Conservation (phyloP, 176 grass and related monocot species). For the Oryza glumipatula region DNA sequence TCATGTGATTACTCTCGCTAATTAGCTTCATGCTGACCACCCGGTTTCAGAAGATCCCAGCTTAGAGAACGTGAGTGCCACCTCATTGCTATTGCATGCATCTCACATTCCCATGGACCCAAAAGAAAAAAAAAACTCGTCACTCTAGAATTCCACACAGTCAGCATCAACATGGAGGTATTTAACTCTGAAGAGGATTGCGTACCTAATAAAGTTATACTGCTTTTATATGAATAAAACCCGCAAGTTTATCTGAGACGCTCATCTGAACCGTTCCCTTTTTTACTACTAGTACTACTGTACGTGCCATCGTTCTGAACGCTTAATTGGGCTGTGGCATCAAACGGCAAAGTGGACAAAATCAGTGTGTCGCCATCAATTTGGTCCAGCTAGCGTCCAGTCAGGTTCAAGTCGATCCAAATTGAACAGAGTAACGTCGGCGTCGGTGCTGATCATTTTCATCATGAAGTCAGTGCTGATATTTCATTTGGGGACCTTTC, state of each 20-base stretch:
- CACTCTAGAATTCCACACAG: neutral
- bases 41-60: neutral
- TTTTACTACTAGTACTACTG: neutral
- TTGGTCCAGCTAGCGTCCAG: neutral
- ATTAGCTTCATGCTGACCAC: too few relatives aligned
- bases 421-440: neutral
- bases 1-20: too few relatives aligned
- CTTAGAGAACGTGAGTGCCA: neutral
- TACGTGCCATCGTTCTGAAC: neutral
- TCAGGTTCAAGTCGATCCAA: neutral
- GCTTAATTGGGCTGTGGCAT: neutral
- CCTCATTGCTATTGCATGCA: constrained; percentile 7
- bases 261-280: neutral
- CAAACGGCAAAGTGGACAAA: neutral
- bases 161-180: neutral
- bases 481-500: neutral
- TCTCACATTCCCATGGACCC: neutral
- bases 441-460: neutral
- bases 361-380: neutral
- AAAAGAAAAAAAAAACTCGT: neutral
- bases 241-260: neutral
- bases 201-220: neutral
- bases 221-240: neutral
- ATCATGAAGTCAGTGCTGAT: neutral
- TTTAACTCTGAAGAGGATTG: neutral